Evolutionary conservation across 2,329 filamentous ascomycete species (phyloP), one percentile per base, ranked within the genome.

Genomic region (Colletotrichum falcatum): DNA sequence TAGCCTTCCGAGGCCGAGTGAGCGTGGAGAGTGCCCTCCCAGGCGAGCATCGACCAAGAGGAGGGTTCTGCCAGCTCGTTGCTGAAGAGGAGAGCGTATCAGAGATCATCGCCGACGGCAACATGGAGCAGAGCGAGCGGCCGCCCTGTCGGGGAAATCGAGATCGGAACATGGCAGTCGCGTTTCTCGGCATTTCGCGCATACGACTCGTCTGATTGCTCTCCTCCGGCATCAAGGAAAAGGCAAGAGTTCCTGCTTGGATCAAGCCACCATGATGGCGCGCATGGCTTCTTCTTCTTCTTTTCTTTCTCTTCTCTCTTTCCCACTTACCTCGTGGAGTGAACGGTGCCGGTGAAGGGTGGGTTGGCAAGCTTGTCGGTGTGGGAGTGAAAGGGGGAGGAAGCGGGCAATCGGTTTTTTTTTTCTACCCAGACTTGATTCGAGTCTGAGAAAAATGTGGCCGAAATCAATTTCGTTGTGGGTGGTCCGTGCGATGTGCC

Each of bases 11-110:
- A 84, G 86, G 86, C 86, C 80, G 82, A 81, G 20, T 80, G 85
- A 90, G 89, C 89, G 83, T 86, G 88, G 86, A 91, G 89, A 91
- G 89, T 91, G 89, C 89, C 89, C 89, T 88, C 85, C 81, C 76
- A 76, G 78, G 78, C 77, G 66, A 74, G 72, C 73, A 66, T 72
- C 55, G 77, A 74, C 80, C 75, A 76, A 79, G 83, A 84, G 83
- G 85, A 90, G 89, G 89, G 89, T 91, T 92, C 89, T 90, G 86
- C 89, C 86, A 70, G 89, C 89, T 89, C 89, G 85, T 82, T 88
- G 85, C 84, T 85, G 86, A 84, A 84, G 86, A 85, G 86, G 86
- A 88, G 83, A 86, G 87, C 86, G 89, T 91, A 89, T 91, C 89
- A 72, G 70, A 68, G 30, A 23, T 70, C 67, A 70, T 70, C n/a